Base-by-base conservation (phyloP, 2,329 filamentous ascomycete species). In the Aureobasidium sp. region DNA sequence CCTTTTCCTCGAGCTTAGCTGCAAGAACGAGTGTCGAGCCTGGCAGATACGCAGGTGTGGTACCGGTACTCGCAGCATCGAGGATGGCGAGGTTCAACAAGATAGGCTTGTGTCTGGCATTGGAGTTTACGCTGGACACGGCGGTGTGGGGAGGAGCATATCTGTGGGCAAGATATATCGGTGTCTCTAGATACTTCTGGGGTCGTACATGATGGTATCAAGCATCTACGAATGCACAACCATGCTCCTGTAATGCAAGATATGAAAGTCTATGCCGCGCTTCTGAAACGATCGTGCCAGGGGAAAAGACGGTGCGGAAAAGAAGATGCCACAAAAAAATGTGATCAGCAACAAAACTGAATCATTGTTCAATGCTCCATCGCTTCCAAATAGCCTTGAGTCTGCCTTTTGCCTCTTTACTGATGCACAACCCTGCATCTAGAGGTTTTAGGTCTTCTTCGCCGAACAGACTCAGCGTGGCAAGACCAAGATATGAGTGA, bases 401-500 rank as follows among this genome's bases (percentile, higher is more conserved):
- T 53, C 69, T 65, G 15, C 34, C 59, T 63, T 74, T 75, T 12
- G 77, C 78, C 51, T 85, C 81, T 29, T 80, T 76, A 66, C 88
- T 91, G 42, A 93, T 84, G 70, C 91, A 96, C 56, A 97, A 77
- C 0, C 83, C 83, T 0, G 88, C 82, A 72, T 97, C 91, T 53
- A 96, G 81, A 23, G 78, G 75, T 65, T 87, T 88, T 41, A 97
- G 72, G 0, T 81, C 73, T 67, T 96, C 89, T 8, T 85, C 84
- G 10, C 67, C 67, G 7, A 64, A 83, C 17, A 90, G 82, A 0
- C 87, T 85, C 42, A 99, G 78, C 0, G 89, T 87, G 1, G 91
- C 89, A 37, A 97, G 82, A 0, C 91, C 94, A 34, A 97, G 82
- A 72, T 92, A 97, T 0, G 89, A 89, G 72, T 99, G 94, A 67